Base-by-base conservation (phyloP, 2,329 filamentous ascomycete genomes). In the Aureobasidium sp. region DNA sequence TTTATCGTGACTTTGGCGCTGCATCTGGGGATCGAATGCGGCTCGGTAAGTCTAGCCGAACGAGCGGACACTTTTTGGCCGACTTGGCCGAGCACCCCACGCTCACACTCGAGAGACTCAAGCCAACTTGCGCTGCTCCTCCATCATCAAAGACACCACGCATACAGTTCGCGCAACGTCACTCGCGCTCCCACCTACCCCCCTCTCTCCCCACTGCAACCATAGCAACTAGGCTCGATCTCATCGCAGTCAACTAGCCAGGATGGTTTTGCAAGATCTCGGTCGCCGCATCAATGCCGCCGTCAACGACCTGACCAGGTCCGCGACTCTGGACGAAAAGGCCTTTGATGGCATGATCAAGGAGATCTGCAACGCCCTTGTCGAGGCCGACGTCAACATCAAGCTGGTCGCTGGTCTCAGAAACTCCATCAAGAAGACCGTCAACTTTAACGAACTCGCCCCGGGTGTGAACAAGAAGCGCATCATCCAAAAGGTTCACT, bases 331-430 rank as follows among this genome's bases (percentile, higher is more conserved):
- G 69, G 93, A 97, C 74, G 94, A 99, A 79, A 97, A 97, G 90
- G 91, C 92, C 45, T 97, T 99, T 75, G 94, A 99, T 80, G 83
- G 84, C 70, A 99, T 99, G 94, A 84, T 99, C 75, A 97, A 97
- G 79, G 92, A 97, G 78, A 97, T 99, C 71, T 96, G 91, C 75
- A 86, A 92, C 67, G 94, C 94, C 65, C 89, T 99, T 22, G 85
- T 97, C 72, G 92, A 96, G 81, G 91, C 94, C 76, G 94, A 99
- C 71, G 94, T 99, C 72, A 99, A 97, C 75, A 90, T 99, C 67
- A 89, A 89, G 70, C 89, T 99, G 58, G 94, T 99, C 64, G 87
- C 89, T 71, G 87, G 88, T 69, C 86, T 99, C 52, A 91, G 93
- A 68, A 96, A 95, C 76, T 95, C 92, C 37, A 97, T 99, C 74